Evolutionary conservation across 345 rosid genomes (phyloP).

Genomic region (Brassica incana): DNA sequence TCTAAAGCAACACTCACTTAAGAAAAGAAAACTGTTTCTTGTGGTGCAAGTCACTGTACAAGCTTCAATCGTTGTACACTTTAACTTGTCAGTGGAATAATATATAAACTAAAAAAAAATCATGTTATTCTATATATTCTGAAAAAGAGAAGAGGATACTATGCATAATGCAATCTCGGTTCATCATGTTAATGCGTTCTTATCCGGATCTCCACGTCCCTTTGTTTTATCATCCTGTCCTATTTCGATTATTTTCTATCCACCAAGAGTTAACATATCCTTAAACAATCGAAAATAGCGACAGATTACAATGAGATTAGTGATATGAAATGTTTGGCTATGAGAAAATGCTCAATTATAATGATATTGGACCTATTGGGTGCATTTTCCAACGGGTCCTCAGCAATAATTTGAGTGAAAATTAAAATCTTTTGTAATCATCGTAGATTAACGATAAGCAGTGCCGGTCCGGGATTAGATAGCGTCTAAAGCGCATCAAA

Average conservation of each 20-base stretch:
- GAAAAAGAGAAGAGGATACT: constrained; percentile 33
- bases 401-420: background rate
- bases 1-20: constrained; percentile 25
- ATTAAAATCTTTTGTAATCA: background rate
- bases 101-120: background rate
- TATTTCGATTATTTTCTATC: background rate
- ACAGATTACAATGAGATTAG: constrained; percentile 6
- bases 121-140: constrained; percentile 1
- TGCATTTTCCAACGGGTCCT: constrained; percentile 4
- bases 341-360: constrained; percentile 8
- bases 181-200: constrained; percentile 32
- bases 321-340: constrained; percentile 28
- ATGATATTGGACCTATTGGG: constrained; percentile 3
- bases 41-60: constrained; percentile 42
- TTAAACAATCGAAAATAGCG: constrained; percentile 42
- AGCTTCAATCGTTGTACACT: constrained; percentile 39
- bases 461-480: no score
- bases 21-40: constrained; percentile 14
- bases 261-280: constrained; percentile 34
- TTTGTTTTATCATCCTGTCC: constrained; percentile 20
- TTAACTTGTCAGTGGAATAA: constrained; percentile 27
- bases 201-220: constrained; percentile 26
- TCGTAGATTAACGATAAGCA: background rate
- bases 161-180: constrained; percentile 33
- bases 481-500: no score